Evolutionary conservation across 352 stramenopile genomes (phyloP).

Genomic region (Pseudoperonospora humuli): DNA sequence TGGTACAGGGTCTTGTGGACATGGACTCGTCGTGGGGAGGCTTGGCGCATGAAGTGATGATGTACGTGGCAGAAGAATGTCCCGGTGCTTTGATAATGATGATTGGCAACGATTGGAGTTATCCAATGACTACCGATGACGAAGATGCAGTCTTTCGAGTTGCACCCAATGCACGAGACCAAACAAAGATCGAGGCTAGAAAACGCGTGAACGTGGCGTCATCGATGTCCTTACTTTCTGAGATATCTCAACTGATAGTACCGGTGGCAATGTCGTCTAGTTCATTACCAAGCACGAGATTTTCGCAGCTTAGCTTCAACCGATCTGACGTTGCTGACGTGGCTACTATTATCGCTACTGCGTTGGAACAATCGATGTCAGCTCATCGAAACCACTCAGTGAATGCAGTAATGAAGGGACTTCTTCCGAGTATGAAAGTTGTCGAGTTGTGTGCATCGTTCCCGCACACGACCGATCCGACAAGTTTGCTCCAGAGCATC

Average conservation of each 20-base stretch:
- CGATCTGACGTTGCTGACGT: conserved; percentile 25
- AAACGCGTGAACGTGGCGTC: conserved; percentile 56
- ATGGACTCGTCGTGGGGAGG: conserved; percentile 78
- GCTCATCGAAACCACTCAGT: conserved; percentile 25
- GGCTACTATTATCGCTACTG: conserved; percentile 32
- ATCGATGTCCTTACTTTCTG: conserved; percentile 49
- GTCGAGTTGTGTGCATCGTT: conserved; percentile 42
- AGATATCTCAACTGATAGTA: conserved; percentile 48
- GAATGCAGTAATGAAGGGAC: conserved; percentile 40
- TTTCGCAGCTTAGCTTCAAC: conserved; percentile 24
- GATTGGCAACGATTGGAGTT: conserved; percentile 69
- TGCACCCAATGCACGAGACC: conserved; percentile 32
- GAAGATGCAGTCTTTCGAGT: conserved; percentile 34
- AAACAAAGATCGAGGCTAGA: conserved; percentile 49
- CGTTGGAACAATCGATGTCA: conserved; percentile 45
- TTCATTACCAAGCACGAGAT: conserved; percentile 22
- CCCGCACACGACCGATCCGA: conserved; percentile 28
- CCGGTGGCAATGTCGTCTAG: conserved; percentile 39
- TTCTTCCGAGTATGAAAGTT: conserved; percentile 48
- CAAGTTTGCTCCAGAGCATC: conserved; percentile 22
- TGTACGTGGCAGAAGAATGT: conserved; percentile 67
- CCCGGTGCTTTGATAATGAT: conserved; percentile 39
- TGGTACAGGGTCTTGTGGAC: conserved; percentile 66
- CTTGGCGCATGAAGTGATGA: conserved; percentile 61
- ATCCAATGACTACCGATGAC: conserved; percentile 48